These are phyloP conservation scores for Ceratocystis lukuohia DNA, from an alignment of 2,329 filamentous ascomycete species.

Conservation along the genomic window DNA sequence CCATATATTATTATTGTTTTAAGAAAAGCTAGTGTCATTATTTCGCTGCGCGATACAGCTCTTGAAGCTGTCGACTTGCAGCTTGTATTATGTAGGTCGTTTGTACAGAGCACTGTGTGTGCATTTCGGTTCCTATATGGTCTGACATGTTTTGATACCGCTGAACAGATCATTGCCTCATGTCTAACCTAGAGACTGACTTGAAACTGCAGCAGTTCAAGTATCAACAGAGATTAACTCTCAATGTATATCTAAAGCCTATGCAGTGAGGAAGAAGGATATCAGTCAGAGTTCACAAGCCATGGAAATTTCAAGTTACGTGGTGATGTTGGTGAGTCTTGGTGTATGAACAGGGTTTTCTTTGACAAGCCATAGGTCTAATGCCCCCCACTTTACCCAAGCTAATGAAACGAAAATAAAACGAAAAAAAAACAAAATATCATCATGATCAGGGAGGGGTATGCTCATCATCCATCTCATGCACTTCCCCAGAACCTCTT, in stretches of 20 bases:
- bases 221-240: neutral
- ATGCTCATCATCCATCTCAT: neutral
- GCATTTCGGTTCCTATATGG: neutral
- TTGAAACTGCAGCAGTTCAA: neutral
- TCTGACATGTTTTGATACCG: neutral
- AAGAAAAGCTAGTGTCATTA: neutral
- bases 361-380: constrained; percentile 8
- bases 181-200: neutral
- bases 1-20: neutral
- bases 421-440: constrained; percentile 10
- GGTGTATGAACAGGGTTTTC: neutral
- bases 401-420: constrained; percentile 4
- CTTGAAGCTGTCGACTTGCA: neutral
- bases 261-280: neutral
- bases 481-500: neutral
- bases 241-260: constrained; percentile 11
- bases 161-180: neutral
- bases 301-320: neutral
- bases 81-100: neutral
- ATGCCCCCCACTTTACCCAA: neutral
- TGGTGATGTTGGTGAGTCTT: neutral
- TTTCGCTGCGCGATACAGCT: neutral
- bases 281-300: constrained; percentile 10
- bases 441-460: constrained; percentile 8
- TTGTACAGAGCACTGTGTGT: neutral